Percentiles rank a stretch among this genome's conserved stretches.
Evolutionary conservation across 768 basidiomycete species (phyloP).

Genomic region (Rhodotorula paludigena): DNA sequence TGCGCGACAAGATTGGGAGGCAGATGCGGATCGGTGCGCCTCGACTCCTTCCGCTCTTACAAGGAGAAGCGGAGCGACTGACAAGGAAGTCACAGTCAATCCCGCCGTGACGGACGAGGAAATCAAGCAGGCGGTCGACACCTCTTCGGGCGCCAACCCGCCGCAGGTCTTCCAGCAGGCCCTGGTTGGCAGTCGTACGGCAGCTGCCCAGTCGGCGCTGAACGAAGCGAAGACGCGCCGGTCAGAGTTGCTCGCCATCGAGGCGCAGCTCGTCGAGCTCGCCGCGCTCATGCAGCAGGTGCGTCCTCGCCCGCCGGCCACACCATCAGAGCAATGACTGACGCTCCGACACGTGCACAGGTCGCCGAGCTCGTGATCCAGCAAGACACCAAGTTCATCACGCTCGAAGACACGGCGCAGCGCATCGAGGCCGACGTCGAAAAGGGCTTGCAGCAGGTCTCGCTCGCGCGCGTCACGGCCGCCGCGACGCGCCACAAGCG

Average conservation of each 20-base stretch:
- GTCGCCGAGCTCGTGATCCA: slow-evolving; percentile 23
- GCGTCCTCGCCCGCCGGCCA: neutral
- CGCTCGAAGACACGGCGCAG: neutral
- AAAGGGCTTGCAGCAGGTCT: neutral
- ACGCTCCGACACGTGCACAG: neutral
- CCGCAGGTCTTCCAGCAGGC: slow-evolving; percentile 25
- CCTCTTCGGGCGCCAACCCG: neutral
- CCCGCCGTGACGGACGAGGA: slow-evolving; percentile 19
- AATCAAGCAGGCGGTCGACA: slow-evolving; percentile 16
- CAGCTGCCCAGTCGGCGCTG: slow-evolving; percentile 10
- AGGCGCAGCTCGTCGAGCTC: slow-evolving; percentile 18
- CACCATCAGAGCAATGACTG: neutral
- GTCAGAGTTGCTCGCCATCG: slow-evolving; percentile 1
- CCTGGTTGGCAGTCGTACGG: neutral
- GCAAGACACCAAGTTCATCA: slow-evolving; percentile 12
- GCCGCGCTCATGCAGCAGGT: slow-evolving; percentile 26
- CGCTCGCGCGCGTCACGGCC: slow-evolving; percentile 1
- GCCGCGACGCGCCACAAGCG: slow-evolving; percentile 21
- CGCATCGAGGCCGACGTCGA: slow-evolving; percentile 8
- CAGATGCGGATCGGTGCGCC: slow-evolving; percentile 24
- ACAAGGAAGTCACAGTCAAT: slow-evolving; percentile 4
- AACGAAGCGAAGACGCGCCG: slow-evolving; percentile 3
- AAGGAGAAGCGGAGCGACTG: neutral
- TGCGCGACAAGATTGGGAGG: slow-evolving; percentile 18
- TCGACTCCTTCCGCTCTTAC: neutral